A percentile compares a stretch with the other conserved stretches of the same genome.
Evolutionary conservation across 306 rosid species (phyloP).

Genomic region (Crataegus laevigata): DNA sequence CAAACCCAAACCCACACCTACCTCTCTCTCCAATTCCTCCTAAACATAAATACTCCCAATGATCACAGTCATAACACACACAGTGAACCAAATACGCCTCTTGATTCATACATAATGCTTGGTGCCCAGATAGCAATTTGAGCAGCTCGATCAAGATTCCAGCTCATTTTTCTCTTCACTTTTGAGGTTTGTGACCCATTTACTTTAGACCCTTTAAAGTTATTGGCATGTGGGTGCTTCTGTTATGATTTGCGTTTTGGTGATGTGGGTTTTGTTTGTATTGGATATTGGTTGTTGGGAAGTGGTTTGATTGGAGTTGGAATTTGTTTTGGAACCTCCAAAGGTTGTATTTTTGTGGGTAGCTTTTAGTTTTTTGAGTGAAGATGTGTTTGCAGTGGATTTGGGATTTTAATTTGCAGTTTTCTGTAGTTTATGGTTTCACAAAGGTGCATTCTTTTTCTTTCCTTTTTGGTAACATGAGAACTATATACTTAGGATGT

Average conservation of each 20-base stretch:
- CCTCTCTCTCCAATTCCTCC: constrained; percentile 18
- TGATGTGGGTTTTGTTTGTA: neutral
- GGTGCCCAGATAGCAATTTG: constrained; percentile 21
- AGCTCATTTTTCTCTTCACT: neutral
- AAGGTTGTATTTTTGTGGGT: constrained; percentile 8
- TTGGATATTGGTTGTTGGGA: neutral
- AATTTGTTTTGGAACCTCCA: constrained; percentile 3
- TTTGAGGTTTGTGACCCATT: constrained; percentile 33
- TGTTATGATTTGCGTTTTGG: neutral
- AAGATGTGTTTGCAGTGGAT: constrained; percentile 2
- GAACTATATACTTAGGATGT: constrained; percentile 20
- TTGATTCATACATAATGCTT: constrained; percentile 21
- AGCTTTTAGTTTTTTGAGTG: constrained; percentile 7
- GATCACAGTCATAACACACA: constrained; percentile 1
- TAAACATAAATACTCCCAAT: neutral
- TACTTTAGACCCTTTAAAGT: neutral
- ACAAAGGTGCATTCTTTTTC: neutral
- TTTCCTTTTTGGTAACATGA: constrained; percentile 6
- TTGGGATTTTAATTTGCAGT: constrained; percentile 16
- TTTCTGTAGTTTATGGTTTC: constrained; percentile 9
- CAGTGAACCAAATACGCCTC: neutral
- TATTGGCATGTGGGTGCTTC: neutral
- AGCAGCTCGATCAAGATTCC: constrained; percentile 16
- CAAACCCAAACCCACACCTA: constrained; percentile 47
- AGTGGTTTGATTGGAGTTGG: constrained; percentile 11